These are phyloP conservation scores for Thelonectria rubi DNA, from an alignment of 2,329 filamentous ascomycete species.

Conservation along the genomic window DNA sequence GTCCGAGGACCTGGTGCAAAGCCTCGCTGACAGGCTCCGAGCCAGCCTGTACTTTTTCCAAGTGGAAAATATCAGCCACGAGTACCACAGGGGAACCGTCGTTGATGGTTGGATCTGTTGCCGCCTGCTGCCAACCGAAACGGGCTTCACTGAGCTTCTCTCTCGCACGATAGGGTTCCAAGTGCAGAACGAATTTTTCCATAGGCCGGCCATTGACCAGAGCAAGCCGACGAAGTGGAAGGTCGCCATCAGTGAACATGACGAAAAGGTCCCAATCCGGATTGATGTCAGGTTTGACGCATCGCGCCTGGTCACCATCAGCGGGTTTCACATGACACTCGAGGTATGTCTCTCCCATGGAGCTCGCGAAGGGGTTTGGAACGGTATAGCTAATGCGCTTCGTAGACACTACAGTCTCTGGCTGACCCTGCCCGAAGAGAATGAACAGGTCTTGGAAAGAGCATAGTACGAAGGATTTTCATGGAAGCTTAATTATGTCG, in stretches of 20 bases:
- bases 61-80: not conserved
- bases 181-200: not conserved
- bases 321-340: not conserved
- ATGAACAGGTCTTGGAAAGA: too few species aligned
- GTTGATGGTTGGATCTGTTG: conserved; percentile 5
- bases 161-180: not conserved
- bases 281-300: conserved; percentile 2
- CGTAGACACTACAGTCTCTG: too few species aligned
- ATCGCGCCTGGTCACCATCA: not conserved
- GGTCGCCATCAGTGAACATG: not conserved
- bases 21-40: not conserved
- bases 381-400: too few species aligned
- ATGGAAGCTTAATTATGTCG: too few species aligned
- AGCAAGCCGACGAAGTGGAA: not conserved
- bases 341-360: conserved; percentile 1
- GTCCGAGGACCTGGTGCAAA: not conserved
- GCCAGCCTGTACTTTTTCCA: conserved; percentile 6
- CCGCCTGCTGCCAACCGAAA: not conserved
- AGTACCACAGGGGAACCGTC: not conserved
- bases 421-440: too few species aligned
- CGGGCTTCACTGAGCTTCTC: not conserved
- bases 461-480: too few species aligned
- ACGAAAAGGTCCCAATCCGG: not conserved
- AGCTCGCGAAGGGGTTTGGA: too few species aligned
- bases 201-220: not conserved